phyloP scores from a whole-genome alignment of 129 eudicot genomes.

The Tagetes erecta region DNA sequence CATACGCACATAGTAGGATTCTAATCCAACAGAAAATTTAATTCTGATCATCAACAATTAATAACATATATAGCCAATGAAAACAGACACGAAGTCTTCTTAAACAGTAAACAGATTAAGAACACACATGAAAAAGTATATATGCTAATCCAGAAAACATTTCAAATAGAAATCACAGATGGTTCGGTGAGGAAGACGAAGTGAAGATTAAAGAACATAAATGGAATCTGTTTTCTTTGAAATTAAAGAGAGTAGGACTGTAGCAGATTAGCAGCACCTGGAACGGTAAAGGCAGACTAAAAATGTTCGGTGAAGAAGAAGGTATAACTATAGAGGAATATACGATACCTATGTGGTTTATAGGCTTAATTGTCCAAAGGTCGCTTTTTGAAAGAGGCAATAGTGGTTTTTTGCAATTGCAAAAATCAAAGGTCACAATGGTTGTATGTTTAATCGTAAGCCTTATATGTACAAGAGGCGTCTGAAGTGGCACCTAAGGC shows the following conservation, averaged over 20 bases:
- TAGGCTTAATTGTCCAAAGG: neutral
- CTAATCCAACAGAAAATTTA: no score
- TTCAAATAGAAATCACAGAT: neutral
- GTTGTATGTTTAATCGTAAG: neutral
- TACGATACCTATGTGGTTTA: neutral
- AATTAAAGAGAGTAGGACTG: neutral
- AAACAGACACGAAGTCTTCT: no score
- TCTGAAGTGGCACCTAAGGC: neutral
- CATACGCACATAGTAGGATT: no score
- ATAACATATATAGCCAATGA: no score
- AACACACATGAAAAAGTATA: neutral
- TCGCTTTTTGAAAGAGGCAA: neutral
- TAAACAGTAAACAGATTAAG: no score
- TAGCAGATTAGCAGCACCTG: slow-evolving; percentile 7
- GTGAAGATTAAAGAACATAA: slow-evolving; percentile 9
- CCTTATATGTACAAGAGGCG: no score
- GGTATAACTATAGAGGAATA: neutral
- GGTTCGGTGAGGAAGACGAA: neutral
- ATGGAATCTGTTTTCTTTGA: neutral
- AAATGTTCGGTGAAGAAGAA: neutral
- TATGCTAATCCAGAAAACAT: neutral
- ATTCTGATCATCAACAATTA: no score
- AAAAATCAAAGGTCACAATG: neutral
- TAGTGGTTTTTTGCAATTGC: neutral
- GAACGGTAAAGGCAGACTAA: neutral